Percentiles rank a stretch among this genome's conserved stretches.
Evolutionary conservation across 169 alveolate genomes (phyloP).

Genomic region (Plasmodium cynomolgi): DNA sequence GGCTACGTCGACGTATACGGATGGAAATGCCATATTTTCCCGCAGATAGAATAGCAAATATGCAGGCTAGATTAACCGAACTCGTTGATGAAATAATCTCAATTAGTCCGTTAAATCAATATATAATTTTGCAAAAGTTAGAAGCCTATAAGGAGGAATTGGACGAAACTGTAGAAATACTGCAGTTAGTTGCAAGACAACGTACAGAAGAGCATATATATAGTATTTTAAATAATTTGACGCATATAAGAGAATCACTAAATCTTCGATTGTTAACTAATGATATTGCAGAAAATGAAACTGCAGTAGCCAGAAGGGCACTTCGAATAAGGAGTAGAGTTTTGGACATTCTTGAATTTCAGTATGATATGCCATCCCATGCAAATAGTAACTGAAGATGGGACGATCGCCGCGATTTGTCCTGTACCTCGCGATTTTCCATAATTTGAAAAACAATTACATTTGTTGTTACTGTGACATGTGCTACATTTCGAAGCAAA

Average conservation of each 20-base stretch:
- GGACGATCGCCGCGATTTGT: background rate
- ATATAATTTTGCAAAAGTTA: background rate
- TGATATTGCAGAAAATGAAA: background rate
- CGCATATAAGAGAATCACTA: background rate
- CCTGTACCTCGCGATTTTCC: background rate
- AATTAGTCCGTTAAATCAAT: background rate
- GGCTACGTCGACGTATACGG: background rate
- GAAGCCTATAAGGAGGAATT: background rate
- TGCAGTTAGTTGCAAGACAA: background rate
- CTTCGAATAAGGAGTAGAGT: constrained; percentile 14
- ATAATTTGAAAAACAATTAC: background rate
- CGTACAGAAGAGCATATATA: background rate
- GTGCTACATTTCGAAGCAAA: background rate
- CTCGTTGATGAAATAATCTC: background rate
- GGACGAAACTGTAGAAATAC: background rate
- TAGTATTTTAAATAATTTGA: background rate
- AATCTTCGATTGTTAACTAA: background rate
- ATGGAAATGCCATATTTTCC: background rate
- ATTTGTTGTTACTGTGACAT: background rate
- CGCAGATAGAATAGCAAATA: background rate
- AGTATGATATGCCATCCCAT: background rate
- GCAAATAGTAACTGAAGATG: background rate
- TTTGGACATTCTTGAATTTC: background rate
- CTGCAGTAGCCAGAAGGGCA: background rate
- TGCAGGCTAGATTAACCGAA: background rate